Evolutionary conservation across 1,284 basidiomycete genomes (phyloP), one percentile per base, ranked within the genome.

Genomic region (Bjerkandera adusta): DNA sequence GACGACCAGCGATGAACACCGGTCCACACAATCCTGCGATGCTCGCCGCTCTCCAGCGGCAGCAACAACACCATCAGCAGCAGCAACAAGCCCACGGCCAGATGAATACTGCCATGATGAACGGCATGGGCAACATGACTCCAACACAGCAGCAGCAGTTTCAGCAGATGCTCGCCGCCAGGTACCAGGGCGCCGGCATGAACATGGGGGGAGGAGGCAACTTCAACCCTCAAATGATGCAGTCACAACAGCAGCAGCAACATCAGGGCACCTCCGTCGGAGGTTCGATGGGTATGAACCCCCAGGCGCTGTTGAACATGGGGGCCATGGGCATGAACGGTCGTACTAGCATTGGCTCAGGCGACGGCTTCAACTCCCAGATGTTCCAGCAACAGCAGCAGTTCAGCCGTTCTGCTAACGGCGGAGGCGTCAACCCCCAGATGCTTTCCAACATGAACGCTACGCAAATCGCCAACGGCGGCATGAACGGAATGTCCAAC

Each of bases 1-100:
- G 15, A 18, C 45, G 29, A 18, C 32, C 12, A 26, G 29, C 46
- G 43, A 54, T 54, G 52, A 54, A 54, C 48, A 24, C 34, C 32
- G 44, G 45, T 25, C 25, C 43, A 41, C 62, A 65, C 47, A 67
- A 63, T 40, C 62, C 64, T 16, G 63, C 66, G 36, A 68, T 69
- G 60, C 63, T 68, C 47, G 64, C 65, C 33, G 58, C 63, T 32
- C 64, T 62, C 29, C 60, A 51, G 43, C 41, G 34, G 22, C 52
- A 51, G 36, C 52, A 54, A 36, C 46, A 45, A 18, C 49, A 53
- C n/a, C 39, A 47, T 18, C 40, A 45, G 33, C 38, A 27, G n/a
- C 15, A 36, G n/a, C 37, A 34, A 36, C 27, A 49, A 37, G n/a
- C 18, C 32, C 22, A 44, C 13, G 32, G 33, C 43, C 36, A 32